Evolutionary conservation across 108 stramenopile genomes (phyloP).

Genomic region (Pseudonitzschia pungens): DNA sequence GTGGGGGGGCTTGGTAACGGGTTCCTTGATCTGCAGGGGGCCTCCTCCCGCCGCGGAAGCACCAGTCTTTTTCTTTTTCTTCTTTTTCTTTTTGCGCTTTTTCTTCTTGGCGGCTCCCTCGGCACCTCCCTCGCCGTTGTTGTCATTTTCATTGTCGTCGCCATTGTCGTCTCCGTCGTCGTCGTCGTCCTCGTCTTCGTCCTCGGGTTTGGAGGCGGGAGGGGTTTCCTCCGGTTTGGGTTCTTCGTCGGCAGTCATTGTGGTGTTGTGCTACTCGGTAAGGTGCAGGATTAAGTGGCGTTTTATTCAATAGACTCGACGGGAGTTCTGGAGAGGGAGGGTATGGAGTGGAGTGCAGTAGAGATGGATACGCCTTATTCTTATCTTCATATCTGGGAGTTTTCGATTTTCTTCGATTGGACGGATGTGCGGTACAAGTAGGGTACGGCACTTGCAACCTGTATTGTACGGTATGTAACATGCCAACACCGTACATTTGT

Average conservation of each 20-base stretch:
- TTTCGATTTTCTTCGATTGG: too few relatives aligned
- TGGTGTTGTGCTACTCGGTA: neutral
- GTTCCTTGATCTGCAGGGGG: conserved; percentile 40
- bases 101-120: conserved; percentile 53
- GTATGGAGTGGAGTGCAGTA: too few relatives aligned
- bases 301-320: too few relatives aligned
- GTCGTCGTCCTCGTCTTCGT: conserved; percentile 32
- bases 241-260: conserved; percentile 7
- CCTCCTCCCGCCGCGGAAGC: conserved; percentile 21
- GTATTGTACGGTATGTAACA: too few relatives aligned
- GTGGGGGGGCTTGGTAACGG: conserved; percentile 72
- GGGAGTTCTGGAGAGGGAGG: too few relatives aligned
- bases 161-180: conserved; percentile 48
- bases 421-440: too few relatives aligned
- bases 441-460: too few relatives aligned
- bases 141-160: conserved; percentile 39
- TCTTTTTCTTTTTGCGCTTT: conserved; percentile 89
- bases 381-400: too few relatives aligned
- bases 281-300: too few relatives aligned
- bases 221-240: neutral
- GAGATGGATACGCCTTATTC: too few relatives aligned
- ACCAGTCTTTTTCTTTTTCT: conserved; percentile 81
- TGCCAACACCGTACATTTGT: too few relatives aligned
- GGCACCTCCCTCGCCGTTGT: conserved; percentile 40
- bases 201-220: neutral